Percentiles rank a stretch among this genome's conserved stretches.
Evolutionary conservation across 345 rosid genomes (phyloP).

Genomic region (Gossypium turneri): DNA sequence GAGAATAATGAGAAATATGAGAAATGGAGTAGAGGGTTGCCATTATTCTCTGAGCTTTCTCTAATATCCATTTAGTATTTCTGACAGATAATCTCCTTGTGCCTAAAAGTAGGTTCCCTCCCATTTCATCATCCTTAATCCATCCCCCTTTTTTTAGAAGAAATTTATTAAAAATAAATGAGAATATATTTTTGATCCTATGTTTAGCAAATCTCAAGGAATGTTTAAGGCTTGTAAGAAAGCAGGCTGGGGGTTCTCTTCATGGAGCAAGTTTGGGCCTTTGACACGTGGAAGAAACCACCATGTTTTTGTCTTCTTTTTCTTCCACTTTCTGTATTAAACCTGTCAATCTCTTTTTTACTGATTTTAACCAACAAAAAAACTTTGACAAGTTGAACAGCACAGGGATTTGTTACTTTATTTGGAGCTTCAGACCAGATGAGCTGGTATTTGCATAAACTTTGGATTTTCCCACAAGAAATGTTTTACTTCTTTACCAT

Average conservation of each 20-base stretch:
- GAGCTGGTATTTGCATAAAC: background rate
- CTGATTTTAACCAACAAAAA: background rate
- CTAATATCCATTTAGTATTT: background rate
- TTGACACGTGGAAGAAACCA: conserved; percentile 8
- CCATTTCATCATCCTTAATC: conserved; percentile 11
- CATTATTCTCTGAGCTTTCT: conserved; percentile 26
- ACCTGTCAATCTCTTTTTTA: background rate
- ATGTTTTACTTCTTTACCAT: too few relatives aligned
- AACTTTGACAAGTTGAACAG: background rate
- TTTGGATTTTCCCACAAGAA: background rate
- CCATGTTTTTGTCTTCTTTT: background rate
- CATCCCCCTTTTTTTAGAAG: conserved; percentile 4
- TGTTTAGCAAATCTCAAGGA: conserved; percentile 10
- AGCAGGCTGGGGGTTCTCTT: background rate
- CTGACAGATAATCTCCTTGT: conserved; percentile 16
- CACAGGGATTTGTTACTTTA: background rate
- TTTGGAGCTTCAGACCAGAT: background rate
- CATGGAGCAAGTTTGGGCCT: background rate
- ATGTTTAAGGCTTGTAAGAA: background rate
- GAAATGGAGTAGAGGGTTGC: conserved; percentile 22
- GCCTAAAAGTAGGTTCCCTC: conserved; percentile 22
- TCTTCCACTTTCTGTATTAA: background rate
- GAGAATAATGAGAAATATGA: background rate
- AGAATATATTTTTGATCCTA: conserved; percentile 7
- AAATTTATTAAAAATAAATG: background rate